phyloP scores from a whole-genome alignment of 352 stramenopile genomes.

The Phytophthora quininea region DNA sequence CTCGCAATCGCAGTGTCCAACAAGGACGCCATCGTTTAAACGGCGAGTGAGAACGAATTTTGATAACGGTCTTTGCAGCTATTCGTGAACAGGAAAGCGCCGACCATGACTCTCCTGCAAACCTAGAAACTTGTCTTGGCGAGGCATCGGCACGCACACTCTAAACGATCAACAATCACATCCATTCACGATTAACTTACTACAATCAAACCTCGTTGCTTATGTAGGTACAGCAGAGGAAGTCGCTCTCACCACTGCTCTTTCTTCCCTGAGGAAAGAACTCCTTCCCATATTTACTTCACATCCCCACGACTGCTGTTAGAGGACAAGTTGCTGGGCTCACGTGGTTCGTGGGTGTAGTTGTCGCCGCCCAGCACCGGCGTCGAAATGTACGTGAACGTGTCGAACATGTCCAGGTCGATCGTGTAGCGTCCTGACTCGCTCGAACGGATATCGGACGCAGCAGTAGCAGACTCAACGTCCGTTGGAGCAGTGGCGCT shows the following conservation, averaged over 20 bases:
- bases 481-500: neutral
- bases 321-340: slow-evolving; percentile 33
- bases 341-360: slow-evolving; percentile 31
- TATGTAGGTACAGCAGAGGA: no score
- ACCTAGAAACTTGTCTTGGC: no score
- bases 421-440: slow-evolving; percentile 40
- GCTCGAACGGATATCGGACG: slow-evolving; percentile 12
- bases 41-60: no score
- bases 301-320: slow-evolving; percentile 20
- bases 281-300: slow-evolving; percentile 23
- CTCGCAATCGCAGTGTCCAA: slow-evolving; percentile 21
- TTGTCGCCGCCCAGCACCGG: slow-evolving; percentile 45
- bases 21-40: slow-evolving; percentile 19
- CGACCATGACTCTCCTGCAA: no score
- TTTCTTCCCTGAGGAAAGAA: slow-evolving; percentile 11
- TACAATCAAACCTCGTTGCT: neutral
- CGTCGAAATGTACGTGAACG: slow-evolving; percentile 60
- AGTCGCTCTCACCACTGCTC: slow-evolving; percentile 10
- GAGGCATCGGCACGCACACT: no score
- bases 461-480: slow-evolving; percentile 11
- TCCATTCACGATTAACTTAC: slow-evolving; percentile 34
- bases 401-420: slow-evolving; percentile 58
- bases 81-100: no score
- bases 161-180: no score
- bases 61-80: no score